Base-by-base conservation (phyloP, 31 red algal species). In the Odonthalia washingtoniensis region DNA sequence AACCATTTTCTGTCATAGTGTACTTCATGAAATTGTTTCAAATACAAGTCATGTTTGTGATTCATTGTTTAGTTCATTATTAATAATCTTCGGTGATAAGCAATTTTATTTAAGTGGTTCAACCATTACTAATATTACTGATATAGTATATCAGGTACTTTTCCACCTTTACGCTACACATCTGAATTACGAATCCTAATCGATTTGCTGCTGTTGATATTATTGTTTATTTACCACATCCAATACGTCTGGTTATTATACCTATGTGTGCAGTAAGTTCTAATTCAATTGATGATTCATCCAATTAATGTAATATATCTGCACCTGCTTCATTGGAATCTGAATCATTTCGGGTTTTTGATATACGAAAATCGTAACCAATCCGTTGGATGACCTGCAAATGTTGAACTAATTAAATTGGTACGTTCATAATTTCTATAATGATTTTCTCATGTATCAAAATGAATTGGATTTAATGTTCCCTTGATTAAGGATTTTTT, bases 1-100 rank as follows among this genome's bases (percentile, higher is more conserved):
- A 95, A 95, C n/a, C 92, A 85, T 72, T 89, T 88, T 65, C 89
- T 86, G 72, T 95, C 92, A 17, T 89, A 85, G 4, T 88, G 85
- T 64, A 95, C 38, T 38, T 85, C 38, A 74, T 95, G n/a, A 85
- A 30, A 95, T 86, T n/a, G 89, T 86, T 61, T 95, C 92, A 75
- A 95, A 95, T 6, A 95, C 40, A 67, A 95, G 85, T 30, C 89
- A 80, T 2, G 88, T 90, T 60, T 84, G 89, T 6, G 82, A 52
- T 24, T 72, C 73, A 6, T 72, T 28, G 63, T 28, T 74, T 32
- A 42, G 12, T 37, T 39, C 33, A 5, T 70, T 46, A 30, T 44
- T 46, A 9, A 0, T 18, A 3, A 35, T 3, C 4, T 26, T 24
- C 26, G 34, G 17, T 12, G 72, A 76, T 14, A 95, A 80, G 5